Evolutionary conservation across 2,329 filamentous ascomycete genomes (phyloP).

Genomic region (Thelonectria discophora): DNA sequence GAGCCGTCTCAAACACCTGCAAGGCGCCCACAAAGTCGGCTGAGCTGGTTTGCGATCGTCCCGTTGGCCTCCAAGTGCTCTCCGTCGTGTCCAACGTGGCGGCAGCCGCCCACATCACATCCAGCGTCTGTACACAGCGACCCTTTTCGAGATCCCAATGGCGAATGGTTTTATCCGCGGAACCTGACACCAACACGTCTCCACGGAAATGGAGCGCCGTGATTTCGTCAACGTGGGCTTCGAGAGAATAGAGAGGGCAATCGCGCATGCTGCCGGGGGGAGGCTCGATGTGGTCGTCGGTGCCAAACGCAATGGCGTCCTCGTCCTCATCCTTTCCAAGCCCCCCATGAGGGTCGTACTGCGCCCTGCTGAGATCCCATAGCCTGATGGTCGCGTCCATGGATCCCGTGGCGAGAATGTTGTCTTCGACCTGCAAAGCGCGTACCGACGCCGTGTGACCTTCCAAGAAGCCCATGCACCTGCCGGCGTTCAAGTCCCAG

Average conservation of each 20-base stretch:
- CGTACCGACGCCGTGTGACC: conserved; percentile 95
- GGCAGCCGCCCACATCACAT: conserved; percentile 97
- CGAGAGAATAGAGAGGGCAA: conserved; percentile 86
- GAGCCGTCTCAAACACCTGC: conserved; percentile 94
- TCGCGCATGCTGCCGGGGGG: conserved; percentile 85
- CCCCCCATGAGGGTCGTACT: conserved; percentile 77
- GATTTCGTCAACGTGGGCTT: conserved; percentile 92
- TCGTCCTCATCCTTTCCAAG: conserved; percentile 70
- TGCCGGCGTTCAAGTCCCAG: conserved; percentile 94
- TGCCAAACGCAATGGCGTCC: conserved; percentile 77
- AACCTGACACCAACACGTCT: conserved; percentile 91
- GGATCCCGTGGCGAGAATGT: conserved; percentile 92
- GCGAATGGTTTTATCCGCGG: conserved; percentile 93
- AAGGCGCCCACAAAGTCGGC: conserved; percentile 95
- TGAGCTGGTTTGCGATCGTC: conserved; percentile 66
- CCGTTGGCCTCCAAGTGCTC: conserved; percentile 76
- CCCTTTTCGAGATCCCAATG: conserved; percentile 98
- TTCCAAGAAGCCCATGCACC: conserved; percentile 90
- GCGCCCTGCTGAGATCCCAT: conserved; percentile 92
- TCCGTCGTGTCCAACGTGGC: conserved; percentile 71
- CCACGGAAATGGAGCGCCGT: conserved; percentile 92
- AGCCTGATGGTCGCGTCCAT: conserved; percentile 93
- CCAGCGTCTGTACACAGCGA: conserved; percentile 95
- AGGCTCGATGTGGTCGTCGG: conserved; percentile 74
- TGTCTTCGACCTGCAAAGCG: conserved; percentile 92